phyloP scores from a whole-genome alignment of 2,329 filamentous ascomycete genomes.

The Sporothrix mexicana region DNA sequence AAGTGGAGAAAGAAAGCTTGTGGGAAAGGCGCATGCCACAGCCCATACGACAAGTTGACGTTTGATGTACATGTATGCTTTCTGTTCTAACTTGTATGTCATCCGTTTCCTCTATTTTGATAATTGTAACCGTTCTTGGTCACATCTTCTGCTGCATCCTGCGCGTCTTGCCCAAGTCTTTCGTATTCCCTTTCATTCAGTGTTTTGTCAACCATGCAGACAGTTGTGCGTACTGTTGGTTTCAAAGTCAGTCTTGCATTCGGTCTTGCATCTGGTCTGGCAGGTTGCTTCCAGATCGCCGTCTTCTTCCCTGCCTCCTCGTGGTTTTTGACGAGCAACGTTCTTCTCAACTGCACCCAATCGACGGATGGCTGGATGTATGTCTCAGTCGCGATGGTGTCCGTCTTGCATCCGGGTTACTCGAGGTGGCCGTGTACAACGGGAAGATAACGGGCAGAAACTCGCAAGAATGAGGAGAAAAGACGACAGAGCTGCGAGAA shows the following conservation, averaged over 20 bases:
- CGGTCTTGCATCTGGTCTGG: background rate
- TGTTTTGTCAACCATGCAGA: no score
- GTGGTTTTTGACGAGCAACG: background rate
- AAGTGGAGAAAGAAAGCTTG: constrained; percentile 12
- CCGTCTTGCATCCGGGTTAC: background rate
- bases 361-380: constrained; percentile 3
- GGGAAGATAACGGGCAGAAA: background rate
- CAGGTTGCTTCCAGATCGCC: constrained; percentile 3
- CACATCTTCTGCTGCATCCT: no score
- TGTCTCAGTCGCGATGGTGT: constrained; percentile 7
- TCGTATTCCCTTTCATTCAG: no score
- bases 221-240: no score
- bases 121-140: no score
- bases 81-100: background rate
- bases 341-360: background rate
- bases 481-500: no score
- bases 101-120: no score
- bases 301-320: constrained; percentile 11
- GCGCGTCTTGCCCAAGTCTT: no score
- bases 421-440: background rate
- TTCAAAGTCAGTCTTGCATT: no score
- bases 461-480: background rate
- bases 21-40: background rate
- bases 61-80: background rate
- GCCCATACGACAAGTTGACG: background rate